Evolutionary conservation across 1,139 yeast species (phyloP).

Genomic region (Yamadazyma buinensis): DNA sequence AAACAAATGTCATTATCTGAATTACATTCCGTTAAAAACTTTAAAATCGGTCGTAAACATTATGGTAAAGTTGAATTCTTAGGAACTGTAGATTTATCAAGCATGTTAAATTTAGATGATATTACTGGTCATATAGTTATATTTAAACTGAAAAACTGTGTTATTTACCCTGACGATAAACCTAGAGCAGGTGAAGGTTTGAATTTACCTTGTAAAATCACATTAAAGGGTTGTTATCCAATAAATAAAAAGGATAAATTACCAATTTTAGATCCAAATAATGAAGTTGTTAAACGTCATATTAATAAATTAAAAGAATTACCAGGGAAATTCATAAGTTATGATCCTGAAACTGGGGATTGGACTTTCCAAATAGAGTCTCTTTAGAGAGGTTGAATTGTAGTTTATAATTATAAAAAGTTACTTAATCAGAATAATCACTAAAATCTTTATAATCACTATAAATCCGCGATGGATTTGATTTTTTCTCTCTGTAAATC

Average conservation of each 20-base stretch:
- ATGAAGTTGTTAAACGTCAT: conserved; percentile 67
- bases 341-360: conserved; percentile 75
- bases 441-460: too few species aligned
- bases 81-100: conserved; percentile 78
- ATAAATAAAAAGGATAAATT: conserved; percentile 65
- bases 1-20: conserved; percentile 57
- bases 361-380: conserved; percentile 66
- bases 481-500: too few species aligned
- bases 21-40: conserved; percentile 58
- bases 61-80: conserved; percentile 75
- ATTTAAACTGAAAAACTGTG: conserved; percentile 59
- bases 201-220: conserved; percentile 69
- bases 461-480: too few species aligned
- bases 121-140: conserved; percentile 64
- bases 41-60: conserved; percentile 77
- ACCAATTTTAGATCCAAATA: conserved; percentile 76
- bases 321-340: conserved; percentile 62
- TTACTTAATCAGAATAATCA: too few species aligned
- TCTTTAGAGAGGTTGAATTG: conserved; percentile 17
- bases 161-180: conserved; percentile 71
- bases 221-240: conserved; percentile 79
- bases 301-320: conserved; percentile 61
- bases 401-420: background rate
- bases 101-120: conserved; percentile 53
- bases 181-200: conserved; percentile 80